phyloP scores from a whole-genome alignment of 331 rosid genomes.

The Erythrophleum ivorense region DNA sequence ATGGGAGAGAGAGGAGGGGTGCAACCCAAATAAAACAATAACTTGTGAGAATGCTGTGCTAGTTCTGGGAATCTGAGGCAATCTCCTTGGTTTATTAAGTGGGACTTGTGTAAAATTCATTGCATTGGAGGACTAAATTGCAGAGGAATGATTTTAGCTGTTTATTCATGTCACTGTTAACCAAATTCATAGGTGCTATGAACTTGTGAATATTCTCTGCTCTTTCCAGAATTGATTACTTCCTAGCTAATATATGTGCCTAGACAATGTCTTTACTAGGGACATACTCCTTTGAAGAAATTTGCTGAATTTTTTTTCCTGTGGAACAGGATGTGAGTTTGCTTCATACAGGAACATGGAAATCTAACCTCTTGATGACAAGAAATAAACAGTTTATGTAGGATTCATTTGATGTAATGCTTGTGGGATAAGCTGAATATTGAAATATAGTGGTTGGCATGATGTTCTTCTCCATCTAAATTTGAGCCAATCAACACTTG shows the following conservation, averaged over 20 bases:
- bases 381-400: not conserved
- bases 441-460: not conserved
- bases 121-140: not conserved
- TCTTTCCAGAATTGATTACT: not conserved
- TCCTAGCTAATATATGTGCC: not conserved
- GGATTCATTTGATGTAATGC: not conserved
- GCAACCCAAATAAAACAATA: not conserved
- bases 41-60: not conserved
- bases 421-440: conserved; percentile 22
- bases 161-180: conserved; percentile 12
- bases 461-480: not conserved
- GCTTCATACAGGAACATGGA: not conserved
- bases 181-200: not conserved
- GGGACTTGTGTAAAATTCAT: not conserved
- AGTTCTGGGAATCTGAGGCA: not conserved
- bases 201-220: not conserved
- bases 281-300: not conserved
- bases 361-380: conserved; percentile 4
- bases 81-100: not conserved
- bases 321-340: not conserved
- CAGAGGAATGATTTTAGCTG: not conserved
- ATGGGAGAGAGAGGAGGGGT: not conserved
- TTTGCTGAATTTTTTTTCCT: not conserved
- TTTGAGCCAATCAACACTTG: not conserved
- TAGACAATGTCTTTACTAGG: not conserved